A percentile compares a stretch with the other conserved stretches of the same genome.
Conservation (phyloP, 768 basidiomycete species). For the Strobilomyces confusus region DNA sequence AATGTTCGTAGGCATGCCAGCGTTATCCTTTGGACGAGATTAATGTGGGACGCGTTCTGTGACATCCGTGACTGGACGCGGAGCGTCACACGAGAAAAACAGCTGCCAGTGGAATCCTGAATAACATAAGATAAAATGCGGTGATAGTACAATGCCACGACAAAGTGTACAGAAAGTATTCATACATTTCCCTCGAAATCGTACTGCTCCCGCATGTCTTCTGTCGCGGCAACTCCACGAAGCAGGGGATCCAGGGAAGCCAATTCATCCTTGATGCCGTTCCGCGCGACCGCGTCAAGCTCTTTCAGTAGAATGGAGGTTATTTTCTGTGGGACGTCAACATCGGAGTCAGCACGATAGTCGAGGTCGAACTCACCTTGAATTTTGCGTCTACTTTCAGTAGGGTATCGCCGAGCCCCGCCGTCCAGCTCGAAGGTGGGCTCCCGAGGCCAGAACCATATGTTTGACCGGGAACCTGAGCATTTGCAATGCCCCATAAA, state of each 20-base stretch:
- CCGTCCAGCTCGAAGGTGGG: constrained; percentile 60
- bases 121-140: constrained; percentile 9
- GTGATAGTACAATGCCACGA: constrained; percentile 24
- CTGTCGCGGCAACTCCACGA: constrained; percentile 46
- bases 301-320: constrained; percentile 77
- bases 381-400: constrained; percentile 80
- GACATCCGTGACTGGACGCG: constrained; percentile 24
- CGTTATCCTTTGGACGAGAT: not conserved
- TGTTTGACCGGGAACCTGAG: constrained; percentile 26
- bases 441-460: constrained; percentile 37
- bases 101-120: not conserved
- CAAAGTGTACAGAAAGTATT: constrained; percentile 11
- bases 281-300: constrained; percentile 76
- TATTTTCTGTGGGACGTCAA: constrained; percentile 62
- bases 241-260: constrained; percentile 77
- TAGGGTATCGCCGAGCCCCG: constrained; percentile 65
- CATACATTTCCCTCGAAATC: constrained; percentile 40
- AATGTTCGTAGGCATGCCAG: constrained; percentile 26
- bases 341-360: not conserved
- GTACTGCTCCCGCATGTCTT: constrained; percentile 38
- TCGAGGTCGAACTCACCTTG: constrained; percentile 50
- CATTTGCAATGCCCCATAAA: constrained; percentile 72
- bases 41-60: constrained; percentile 9
- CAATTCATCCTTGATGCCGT: constrained; percentile 78
- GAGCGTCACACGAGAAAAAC: constrained; percentile 14